These are phyloP conservation scores for Xylaria sp. DNA, from an alignment of 2,329 filamentous ascomycete species.

Conservation along the genomic window DNA sequence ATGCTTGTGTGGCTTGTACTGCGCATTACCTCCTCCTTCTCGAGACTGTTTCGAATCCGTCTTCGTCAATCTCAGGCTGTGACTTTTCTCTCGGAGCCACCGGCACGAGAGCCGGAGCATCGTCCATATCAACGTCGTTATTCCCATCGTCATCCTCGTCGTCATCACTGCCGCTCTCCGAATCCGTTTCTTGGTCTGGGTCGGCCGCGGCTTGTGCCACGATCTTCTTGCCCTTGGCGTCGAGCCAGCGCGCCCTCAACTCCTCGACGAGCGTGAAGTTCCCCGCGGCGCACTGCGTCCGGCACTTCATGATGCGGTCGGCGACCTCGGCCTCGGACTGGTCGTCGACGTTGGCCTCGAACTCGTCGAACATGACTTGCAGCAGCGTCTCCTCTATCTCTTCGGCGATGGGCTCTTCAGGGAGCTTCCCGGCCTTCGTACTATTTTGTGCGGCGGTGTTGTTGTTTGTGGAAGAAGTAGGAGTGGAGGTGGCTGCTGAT, in stretches of 20 bases:
- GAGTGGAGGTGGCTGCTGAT: conserved; percentile 23
- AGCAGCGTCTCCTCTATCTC: conserved; percentile 86
- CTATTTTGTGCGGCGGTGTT: conserved; percentile 7
- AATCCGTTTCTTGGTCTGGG: conserved; percentile 49
- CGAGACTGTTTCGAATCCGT: conserved; percentile 79
- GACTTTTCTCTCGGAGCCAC: conserved; percentile 64
- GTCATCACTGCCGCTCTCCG: conserved; percentile 63
- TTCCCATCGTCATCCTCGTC: conserved; percentile 64
- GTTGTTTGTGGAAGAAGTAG: neutral
- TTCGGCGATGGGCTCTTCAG: conserved; percentile 68
- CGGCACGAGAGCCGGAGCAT: conserved; percentile 66
- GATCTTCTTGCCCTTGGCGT: conserved; percentile 64
- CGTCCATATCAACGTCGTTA: conserved; percentile 70
- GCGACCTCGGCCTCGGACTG: conserved; percentile 80
- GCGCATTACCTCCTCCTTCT: conserved; percentile 63
- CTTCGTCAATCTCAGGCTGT: conserved; percentile 76
- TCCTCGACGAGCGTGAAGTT: conserved; percentile 68
- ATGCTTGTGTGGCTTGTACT: conserved; percentile 7
- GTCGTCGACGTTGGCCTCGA: conserved; percentile 91
- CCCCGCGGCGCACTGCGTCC: conserved; percentile 67
- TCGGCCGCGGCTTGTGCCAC: conserved; percentile 43
- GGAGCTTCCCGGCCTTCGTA: conserved; percentile 24
- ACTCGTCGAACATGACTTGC: conserved; percentile 94
- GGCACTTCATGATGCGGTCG: conserved; percentile 70
- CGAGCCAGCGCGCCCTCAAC: conserved; percentile 68